A percentile compares a stretch with the other conserved stretches of the same genome.
Conservation (phyloP, 116 monocot species). For the Iris pallida region DNA sequence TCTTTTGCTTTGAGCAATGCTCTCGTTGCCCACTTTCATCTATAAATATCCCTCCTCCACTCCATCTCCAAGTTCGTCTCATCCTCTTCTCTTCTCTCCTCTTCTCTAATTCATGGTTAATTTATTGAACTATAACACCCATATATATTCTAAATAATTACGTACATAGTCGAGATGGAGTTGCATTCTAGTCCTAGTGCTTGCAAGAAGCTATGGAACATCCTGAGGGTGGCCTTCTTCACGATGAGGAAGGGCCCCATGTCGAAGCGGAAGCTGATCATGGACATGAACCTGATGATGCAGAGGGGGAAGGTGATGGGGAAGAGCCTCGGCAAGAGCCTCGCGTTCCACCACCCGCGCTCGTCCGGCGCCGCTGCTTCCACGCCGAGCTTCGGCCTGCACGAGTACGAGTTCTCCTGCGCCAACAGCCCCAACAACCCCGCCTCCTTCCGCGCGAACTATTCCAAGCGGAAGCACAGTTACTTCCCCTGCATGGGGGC, state of each 20-base stretch:
- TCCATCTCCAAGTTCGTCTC: too few species aligned
- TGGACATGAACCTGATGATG: slow-evolving; percentile 52
- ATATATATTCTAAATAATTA: background rate
- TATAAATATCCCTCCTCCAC: too few species aligned
- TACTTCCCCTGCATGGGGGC: slow-evolving; percentile 43
- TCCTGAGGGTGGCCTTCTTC: slow-evolving; percentile 42
- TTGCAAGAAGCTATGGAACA: slow-evolving; percentile 42
- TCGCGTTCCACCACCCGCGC: slow-evolving; percentile 25
- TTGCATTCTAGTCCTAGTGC: slow-evolving; percentile 17
- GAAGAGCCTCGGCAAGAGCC: slow-evolving; percentile 24
- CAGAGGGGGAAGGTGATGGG: slow-evolving; percentile 52
- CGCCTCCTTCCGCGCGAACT: slow-evolving; percentile 7
- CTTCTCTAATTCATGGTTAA: background rate
- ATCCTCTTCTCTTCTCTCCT: background rate
- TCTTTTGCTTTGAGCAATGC: too few species aligned
- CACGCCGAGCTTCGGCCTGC: slow-evolving; percentile 2
- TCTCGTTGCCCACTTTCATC: too few species aligned
- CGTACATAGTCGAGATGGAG: slow-evolving; percentile 21
- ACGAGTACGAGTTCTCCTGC: slow-evolving; percentile 56
- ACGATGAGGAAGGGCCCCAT: slow-evolving; percentile 51
- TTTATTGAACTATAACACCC: background rate
- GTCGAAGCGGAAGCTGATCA: slow-evolving; percentile 52
- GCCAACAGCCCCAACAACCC: slow-evolving; percentile 43
- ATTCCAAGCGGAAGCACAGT: slow-evolving; percentile 10
- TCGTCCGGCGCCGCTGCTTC: background rate